Evolutionary conservation across 495 filamentous ascomycete species (phyloP).

Genomic region (Penicillium bialowiezense): DNA sequence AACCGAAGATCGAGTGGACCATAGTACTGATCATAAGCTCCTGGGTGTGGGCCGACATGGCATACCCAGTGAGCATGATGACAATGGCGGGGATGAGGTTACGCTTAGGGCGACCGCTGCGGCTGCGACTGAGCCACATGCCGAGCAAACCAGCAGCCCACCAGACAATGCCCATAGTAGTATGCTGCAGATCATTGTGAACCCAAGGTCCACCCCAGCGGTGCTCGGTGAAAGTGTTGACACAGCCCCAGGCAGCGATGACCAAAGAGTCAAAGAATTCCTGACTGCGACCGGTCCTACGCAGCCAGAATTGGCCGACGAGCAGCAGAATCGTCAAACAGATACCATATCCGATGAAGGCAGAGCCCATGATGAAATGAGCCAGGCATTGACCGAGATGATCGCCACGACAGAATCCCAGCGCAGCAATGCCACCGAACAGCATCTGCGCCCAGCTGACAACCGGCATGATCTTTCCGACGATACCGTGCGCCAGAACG

Average conservation of each 20-base stretch:
- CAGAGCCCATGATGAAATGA: conserved; percentile 98
- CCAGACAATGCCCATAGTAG: conserved; percentile 96
- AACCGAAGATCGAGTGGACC: conserved; percentile 91
- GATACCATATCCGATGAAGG: conserved; percentile 93
- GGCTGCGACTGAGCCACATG: conserved; percentile 82
- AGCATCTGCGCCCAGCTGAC: conserved; percentile 93
- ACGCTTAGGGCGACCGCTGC: conserved; percentile 80
- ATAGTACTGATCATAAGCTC: conserved; percentile 76
- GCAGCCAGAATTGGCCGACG: conserved; percentile 85
- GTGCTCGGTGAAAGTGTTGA: conserved; percentile 98
- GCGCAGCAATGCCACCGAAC: conserved; percentile 87
- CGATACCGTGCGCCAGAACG: conserved; percentile 70
- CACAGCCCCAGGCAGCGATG: conserved; percentile 90
- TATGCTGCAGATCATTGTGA: conserved; percentile 95
- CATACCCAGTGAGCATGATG: conserved; percentile 90
- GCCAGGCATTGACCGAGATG: conserved; percentile 91
- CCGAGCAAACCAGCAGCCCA: conserved; percentile 91
- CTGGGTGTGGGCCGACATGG: conserved; percentile 88
- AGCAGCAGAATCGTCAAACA: conserved; percentile 81
- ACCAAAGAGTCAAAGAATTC: conserved; percentile 95
- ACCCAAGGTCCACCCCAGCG: conserved; percentile 89
- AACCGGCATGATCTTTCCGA: conserved; percentile 85
- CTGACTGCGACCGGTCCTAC: conserved; percentile 80
- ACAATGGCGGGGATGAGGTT: conserved; percentile 92
- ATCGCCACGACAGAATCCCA: conserved; percentile 93